Base-by-base conservation (phyloP, 805 yeast genomes). In the Suhomyces tanzawaensis region DNA sequence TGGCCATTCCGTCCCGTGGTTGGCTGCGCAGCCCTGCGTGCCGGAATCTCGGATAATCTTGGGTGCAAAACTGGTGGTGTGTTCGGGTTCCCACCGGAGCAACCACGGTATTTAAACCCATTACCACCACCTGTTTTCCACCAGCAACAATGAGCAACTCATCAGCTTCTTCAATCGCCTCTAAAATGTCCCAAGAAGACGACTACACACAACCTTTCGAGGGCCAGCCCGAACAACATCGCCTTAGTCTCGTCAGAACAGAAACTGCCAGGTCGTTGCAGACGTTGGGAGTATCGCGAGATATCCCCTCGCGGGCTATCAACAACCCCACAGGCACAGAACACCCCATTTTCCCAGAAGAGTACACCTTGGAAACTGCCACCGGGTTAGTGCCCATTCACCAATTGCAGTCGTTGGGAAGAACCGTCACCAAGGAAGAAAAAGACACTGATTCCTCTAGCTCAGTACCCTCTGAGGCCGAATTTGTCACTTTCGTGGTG, bases 291-390 rank as follows among this genome's bases (percentile, higher is more conserved):
- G 51, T 45, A 12, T 66, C 77, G 4, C 60, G 72, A n/a, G 68
- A 64, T 3, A 66, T 76, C 1, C 80, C 85, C 4, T 53, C 66
- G 19, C 74, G 78, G 0, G 86, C 79, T 47, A 62, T 80, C 27
- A 51, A 65, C 21, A 50, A 49, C 19, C 69, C 72, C 3, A 17
- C 6, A 7, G 68, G 69, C 26, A 70, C 76, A 17, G 74, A 71
- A 42, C 74, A 75, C 45, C 85, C 91, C 12, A 82, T 88, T 24
- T 89, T 89, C 71, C 96, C 96, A 7, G 96, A 89, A 68, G 96
- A 89, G 58, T 89, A 86, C 58, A 84, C 89, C 5, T 47, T 89
- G 60, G 96, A 89, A 67, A 89, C 96, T 0, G 74, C 75, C 37
- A 86, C 96, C 4, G 96, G 96, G 46, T 69, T 89, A 38, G 96